Evolutionary conservation across 75 land plant species (phyloP).

Genomic region (Azolla pinnata): DNA sequence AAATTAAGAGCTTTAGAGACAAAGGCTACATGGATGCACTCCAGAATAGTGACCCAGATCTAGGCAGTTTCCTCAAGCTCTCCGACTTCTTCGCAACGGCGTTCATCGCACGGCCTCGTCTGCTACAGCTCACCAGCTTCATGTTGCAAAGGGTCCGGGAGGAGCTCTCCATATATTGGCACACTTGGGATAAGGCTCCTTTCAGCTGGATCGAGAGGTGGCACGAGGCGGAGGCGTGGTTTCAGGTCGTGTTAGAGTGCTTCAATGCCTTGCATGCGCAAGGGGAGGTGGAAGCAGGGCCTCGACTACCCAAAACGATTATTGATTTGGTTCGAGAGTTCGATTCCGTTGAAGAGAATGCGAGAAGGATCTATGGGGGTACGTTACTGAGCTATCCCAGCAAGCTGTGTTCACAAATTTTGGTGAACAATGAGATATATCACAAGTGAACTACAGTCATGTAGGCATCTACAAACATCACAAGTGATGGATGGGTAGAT

Average conservation of each 20-base stretch:
- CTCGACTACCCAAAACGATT: not conserved
- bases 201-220: conserved; percentile 1
- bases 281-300: not conserved
- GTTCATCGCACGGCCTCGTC: not conserved
- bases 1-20: not conserved
- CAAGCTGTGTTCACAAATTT: no score
- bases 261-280: not conserved
- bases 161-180: conserved; percentile 1
- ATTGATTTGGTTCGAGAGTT: not conserved
- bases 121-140: not conserved
- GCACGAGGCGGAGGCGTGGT: conserved; percentile 3
- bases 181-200: conserved; percentile 2
- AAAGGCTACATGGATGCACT: conserved; percentile 1
- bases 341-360: not conserved
- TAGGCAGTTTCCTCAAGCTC: not conserved
- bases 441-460: no score
- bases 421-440: no score
- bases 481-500: no score
- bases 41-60: not conserved
- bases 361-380: not conserved
- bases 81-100: conserved; percentile 3
- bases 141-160: conserved; percentile 2
- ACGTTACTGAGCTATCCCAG: no score
- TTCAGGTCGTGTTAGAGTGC: not conserved
- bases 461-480: no score